Evolutionary conservation across 1,139 yeast genomes (phyloP).

Genomic region (Taiozyma sp.): DNA sequence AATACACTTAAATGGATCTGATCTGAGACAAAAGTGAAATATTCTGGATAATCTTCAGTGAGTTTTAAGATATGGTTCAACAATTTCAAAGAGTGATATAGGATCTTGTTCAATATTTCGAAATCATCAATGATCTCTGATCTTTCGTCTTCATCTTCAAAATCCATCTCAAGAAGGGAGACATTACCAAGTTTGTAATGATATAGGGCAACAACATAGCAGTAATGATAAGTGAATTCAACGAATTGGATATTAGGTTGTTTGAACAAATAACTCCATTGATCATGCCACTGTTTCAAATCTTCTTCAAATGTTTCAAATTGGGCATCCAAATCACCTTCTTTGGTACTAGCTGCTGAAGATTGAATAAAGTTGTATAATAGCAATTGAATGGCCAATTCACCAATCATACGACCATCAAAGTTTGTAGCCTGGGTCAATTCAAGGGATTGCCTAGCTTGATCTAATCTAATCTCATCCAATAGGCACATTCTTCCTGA

Average conservation of each 20-base stretch:
- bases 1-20: slow-evolving; percentile 40
- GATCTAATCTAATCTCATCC: slow-evolving; percentile 59
- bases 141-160: slow-evolving; percentile 7
- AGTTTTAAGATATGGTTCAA: slow-evolving; percentile 29
- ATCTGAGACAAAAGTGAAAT: slow-evolving; percentile 39
- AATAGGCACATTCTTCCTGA: slow-evolving; percentile 74
- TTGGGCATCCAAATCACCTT: slow-evolving; percentile 22
- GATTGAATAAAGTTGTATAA: slow-evolving; percentile 59
- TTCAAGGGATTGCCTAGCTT: slow-evolving; percentile 58
- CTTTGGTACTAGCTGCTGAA: slow-evolving; percentile 12
- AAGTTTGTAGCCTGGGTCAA: slow-evolving; percentile 68
- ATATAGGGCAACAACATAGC: slow-evolving; percentile 47
- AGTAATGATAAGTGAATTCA: slow-evolving; percentile 68
- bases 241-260: slow-evolving; percentile 78
- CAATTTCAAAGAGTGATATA: slow-evolving; percentile 31
- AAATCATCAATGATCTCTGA: slow-evolving; percentile 15
- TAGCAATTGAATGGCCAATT: slow-evolving; percentile 58
- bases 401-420: slow-evolving; percentile 83
- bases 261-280: slow-evolving; percentile 67
- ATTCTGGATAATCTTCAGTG: slow-evolving; percentile 41
- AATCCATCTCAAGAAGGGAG: slow-evolving; percentile 4
- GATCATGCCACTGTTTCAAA: slow-evolving; percentile 57
- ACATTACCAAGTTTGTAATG: slow-evolving; percentile 26
- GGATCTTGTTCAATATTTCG: slow-evolving; percentile 19
- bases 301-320: slow-evolving; percentile 30